Base-by-base conservation (phyloP, 75 land plant genomes). In the Cupressus sempervirens region DNA sequence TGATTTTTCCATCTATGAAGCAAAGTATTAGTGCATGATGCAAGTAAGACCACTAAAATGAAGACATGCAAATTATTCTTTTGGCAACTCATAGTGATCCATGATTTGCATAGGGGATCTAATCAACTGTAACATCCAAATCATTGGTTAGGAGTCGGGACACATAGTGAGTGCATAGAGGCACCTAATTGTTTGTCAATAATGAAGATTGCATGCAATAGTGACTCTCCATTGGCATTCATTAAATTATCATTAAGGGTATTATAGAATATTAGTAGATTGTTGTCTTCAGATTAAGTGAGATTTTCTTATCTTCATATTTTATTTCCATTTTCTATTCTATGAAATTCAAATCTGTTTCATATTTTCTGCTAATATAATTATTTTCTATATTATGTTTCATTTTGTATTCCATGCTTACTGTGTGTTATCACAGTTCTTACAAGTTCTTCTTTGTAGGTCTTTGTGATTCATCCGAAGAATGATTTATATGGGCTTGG, bases 401-500 rank as follows among this genome's bases (percentile, higher is more conserved):
- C 41, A 7, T 79, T 10, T 41, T 40, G n/a, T 15, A 79, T n/a
- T 41, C 50, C 29, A 41, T 3, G n/a, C 30, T 79, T 26, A 12
- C 13, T 43, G 50, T 3, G 10, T 40, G 23, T 15, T 26, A 43
- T 45, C 30, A 12, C 14, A 45, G 45, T 26, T 18, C 40, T 79
- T 79, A 41, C n/a, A 41, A 45, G n/a, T 45, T 83, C 12, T 20
- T 83, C 40, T 41, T 76, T 84, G 79, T 75, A 97, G 99, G 89
- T 86, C 56, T 94, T 85, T 92, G 98, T 92, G 15, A 88, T 91
- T 74, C 85, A 93, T 45, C 96, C 96, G 52, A 97, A 97, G 85
- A 91, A 93, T 86, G 94, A 97, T 84, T 45, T 94, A 84, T 90
- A 94, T 92, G 99, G 99, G 68, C 87, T 97, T 38, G 99, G 99